Percentiles rank a stretch among this genome's conserved stretches.
These are phyloP conservation scores for Populus hybrid DNA, from an alignment of 441 rosid species.

Conservation along the genomic window DNA sequence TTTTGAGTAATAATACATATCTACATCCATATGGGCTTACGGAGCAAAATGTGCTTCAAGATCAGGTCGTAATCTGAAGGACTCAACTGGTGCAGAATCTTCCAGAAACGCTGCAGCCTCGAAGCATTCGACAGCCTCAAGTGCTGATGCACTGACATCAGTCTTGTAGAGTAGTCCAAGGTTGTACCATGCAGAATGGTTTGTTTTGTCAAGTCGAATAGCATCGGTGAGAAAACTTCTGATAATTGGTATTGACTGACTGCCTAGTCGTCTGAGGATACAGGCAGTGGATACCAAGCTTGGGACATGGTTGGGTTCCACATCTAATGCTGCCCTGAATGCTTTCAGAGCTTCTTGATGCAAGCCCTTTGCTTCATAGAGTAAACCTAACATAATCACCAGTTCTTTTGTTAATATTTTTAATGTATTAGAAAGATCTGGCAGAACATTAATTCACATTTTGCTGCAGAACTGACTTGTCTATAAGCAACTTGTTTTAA, in stretches of 20 bases:
- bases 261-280: slow-evolving; percentile 47
- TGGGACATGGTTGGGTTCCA: slow-evolving; percentile 66
- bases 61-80: slow-evolving; percentile 59
- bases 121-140: slow-evolving; percentile 75
- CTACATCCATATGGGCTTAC: not conserved
- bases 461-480: not conserved
- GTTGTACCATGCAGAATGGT: slow-evolving; percentile 72
- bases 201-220: slow-evolving; percentile 60
- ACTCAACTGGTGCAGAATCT: slow-evolving; percentile 81
- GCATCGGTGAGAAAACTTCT: slow-evolving; percentile 82
- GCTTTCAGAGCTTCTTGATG: slow-evolving; percentile 61
- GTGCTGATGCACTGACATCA: slow-evolving; percentile 42
- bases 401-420: not conserved
- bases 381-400: slow-evolving; percentile 48
- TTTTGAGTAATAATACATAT: slow-evolving; percentile 13
- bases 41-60: not conserved
- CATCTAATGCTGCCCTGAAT: slow-evolving; percentile 53
- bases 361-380: slow-evolving; percentile 57
- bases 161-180: slow-evolving; percentile 64
- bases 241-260: slow-evolving; percentile 38
- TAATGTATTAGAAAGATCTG: no score
- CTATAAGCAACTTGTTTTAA: not conserved
- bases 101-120: slow-evolving; percentile 68
- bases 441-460: not conserved
- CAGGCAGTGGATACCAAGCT: slow-evolving; percentile 72